These are phyloP conservation scores for Sphaerosporella brunnea DNA, from an alignment of 495 filamentous ascomycete species.

Conservation along the genomic window DNA sequence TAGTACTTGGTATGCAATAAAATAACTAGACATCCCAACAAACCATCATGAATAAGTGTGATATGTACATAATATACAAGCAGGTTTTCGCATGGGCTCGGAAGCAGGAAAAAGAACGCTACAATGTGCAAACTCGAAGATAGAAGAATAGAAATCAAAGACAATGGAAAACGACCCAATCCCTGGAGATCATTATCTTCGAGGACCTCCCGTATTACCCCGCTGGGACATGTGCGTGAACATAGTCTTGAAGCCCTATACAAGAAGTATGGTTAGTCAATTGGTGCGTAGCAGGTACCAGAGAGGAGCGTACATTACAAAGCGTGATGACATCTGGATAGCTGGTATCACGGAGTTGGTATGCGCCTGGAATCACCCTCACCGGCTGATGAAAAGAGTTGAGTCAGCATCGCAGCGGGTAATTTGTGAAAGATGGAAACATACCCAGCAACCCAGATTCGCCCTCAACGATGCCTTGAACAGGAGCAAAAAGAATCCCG, in stretches of 20 bases:
- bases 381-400: slow-evolving; percentile 35
- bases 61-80: too few relatives aligned
- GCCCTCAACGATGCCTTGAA: slow-evolving; percentile 77
- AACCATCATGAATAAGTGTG: too few relatives aligned
- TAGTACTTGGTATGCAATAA: too few relatives aligned
- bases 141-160: too few relatives aligned
- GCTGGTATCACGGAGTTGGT: slow-evolving; percentile 63
- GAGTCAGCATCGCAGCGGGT: not conserved
- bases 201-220: not conserved
- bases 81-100: too few relatives aligned
- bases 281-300: not conserved
- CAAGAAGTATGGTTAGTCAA: not conserved
- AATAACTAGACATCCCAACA: too few relatives aligned
- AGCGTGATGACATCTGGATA: slow-evolving; percentile 90
- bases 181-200: too few relatives aligned
- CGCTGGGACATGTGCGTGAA: slow-evolving; percentile 18
- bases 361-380: slow-evolving; percentile 75
- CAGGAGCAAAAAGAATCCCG: slow-evolving; percentile 87
- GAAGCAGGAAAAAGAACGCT: too few relatives aligned
- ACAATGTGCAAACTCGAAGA: too few relatives aligned
- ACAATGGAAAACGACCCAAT: too few relatives aligned
- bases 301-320: slow-evolving; percentile 46
- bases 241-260: slow-evolving; percentile 26
- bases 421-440: not conserved
- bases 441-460: slow-evolving; percentile 49